Conservation (phyloP, 495 filamentous ascomycete species). For the Choiromyces venosus region DNA sequence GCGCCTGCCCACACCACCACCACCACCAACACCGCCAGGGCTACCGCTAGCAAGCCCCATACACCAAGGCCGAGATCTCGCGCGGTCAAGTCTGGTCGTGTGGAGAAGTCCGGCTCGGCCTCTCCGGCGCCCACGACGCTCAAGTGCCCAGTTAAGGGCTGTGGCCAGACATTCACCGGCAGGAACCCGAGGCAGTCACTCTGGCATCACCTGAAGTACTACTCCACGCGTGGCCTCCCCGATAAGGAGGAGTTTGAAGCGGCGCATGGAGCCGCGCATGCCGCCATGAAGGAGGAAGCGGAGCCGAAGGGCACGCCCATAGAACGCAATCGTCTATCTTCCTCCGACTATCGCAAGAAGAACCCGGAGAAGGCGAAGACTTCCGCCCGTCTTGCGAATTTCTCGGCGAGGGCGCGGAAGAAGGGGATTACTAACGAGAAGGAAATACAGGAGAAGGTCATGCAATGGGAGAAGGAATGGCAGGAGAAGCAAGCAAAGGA, state of each 20-base stretch:
- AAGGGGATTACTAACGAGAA: conserved; percentile 38
- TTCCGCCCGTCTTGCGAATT: conserved; percentile 40
- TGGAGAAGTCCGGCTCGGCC: conserved; percentile 32
- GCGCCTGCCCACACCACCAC: too few species aligned
- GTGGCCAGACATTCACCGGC: conserved; percentile 41
- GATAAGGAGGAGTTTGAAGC: conserved; percentile 40
- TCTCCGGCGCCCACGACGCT: conserved; percentile 30
- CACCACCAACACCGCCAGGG: too few species aligned
- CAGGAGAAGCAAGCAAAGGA: conserved; percentile 42
- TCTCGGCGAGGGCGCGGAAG: conserved; percentile 38
- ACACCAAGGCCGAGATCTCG: conserved; percentile 20
- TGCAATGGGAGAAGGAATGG: conserved; percentile 41
- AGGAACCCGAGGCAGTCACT: conserved; percentile 39
- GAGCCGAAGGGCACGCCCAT: conserved; percentile 42
- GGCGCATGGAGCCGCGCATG: conserved; percentile 37
- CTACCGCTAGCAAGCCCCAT: neutral
- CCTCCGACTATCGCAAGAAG: conserved; percentile 41
- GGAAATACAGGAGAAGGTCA: conserved; percentile 39
- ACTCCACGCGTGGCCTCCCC: conserved; percentile 39
- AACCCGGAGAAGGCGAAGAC: conserved; percentile 41
- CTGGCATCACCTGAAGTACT: conserved; percentile 41
- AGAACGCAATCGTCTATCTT: conserved; percentile 40
- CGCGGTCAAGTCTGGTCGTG: conserved; percentile 32
- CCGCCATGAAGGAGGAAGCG: conserved; percentile 40
- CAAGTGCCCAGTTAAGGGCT: conserved; percentile 39